Evolutionary conservation across 495 filamentous ascomycete genomes (phyloP), one percentile per base, ranked within the genome.

Genomic region (Penicillium longicatenatum): DNA sequence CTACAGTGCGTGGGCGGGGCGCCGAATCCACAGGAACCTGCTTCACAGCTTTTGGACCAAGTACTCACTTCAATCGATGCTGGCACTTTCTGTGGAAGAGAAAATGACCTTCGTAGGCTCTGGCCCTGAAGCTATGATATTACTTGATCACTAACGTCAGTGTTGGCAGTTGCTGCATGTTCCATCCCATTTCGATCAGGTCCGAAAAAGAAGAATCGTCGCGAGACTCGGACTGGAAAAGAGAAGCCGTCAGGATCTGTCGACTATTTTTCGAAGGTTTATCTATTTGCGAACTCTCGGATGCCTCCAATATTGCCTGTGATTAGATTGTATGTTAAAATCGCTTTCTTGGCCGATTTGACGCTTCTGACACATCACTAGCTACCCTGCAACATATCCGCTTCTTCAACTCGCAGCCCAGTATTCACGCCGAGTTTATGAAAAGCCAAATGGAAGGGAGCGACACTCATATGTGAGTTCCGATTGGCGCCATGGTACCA

Each of bases 221-320:
- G 37, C 16, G 30, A 48, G 43, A 12, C 35, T 33, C 50, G 45
- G 4, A 17, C 24, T 33, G 55, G 29, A 30, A 54, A 61, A 16
- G 43, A 62, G 16, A 64, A 61, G 17, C 31, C 55, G 33, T 45
- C 57, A 31, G 21, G 54, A 14, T 56, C 50, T 30, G 49, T 48
- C 39, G 85, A 83, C 52, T 85, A 88, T 68, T 92, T 92, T 67
- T 74, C 84, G n/a, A 93, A 92, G 68, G 86, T 86, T 14, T 86
- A 89, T 66, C 71, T 88, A 10, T 94, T 93, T 66, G 75, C 80
- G n/a, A 94, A 94, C 66, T 90, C 90, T 4, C 83, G 80, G 52
- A 70, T 93, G n/a, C 87, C 89, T 5, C 76, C 82, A 31, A 70
- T 86, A 57, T 73, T 92, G 1, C 82, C 85, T 17, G 81, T 82